Evolutionary conservation across 495 filamentous ascomycete genomes (phyloP), one percentile per base, ranked within the genome.

Genomic region (Pyronema domesticum): DNA sequence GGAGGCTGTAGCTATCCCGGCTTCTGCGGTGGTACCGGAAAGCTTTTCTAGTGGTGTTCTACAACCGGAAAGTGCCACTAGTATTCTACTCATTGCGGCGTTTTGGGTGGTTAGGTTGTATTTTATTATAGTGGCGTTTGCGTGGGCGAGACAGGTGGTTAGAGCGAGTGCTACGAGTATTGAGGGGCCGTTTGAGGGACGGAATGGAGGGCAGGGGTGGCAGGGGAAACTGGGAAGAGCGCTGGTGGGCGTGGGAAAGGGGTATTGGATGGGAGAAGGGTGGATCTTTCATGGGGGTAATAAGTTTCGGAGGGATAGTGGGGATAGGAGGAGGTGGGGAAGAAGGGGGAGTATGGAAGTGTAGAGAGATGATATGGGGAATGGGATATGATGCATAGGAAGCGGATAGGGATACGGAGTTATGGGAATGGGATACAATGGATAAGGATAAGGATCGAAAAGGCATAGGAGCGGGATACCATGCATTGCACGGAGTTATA

Each of bases 91-190:
- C 47, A 82, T 93, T 56, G 73, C 74, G 6, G 60, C 74, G 7
- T 73, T 95, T 36, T 91, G 83, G 76, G 66, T 75, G 1, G 64
- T 94, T 10, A 73, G 88, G 19, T 55, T 81, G 10, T 95, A 94
- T 67, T 85, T 87, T 58, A 74, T 81, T 45, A 71, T 94, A 19
- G 74, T 94, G 42, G 76, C 93, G 65, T 76, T 89, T 61, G 79
- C 85, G 14, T 88, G 81, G 64, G 86, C 88, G 10, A 76, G 86
- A 48, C 72, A 77, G 54, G 76, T 83, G 9, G 68, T 95, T 45
- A 76, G 83, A 42, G 76, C 80, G 19, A 81, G 86, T 56, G 82
- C 85, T 0, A 94, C 94, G 64, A 77, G 75, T 0, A 68, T 71
- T 18, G 80, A 76, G 45, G 74, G 74, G 23, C 77, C 79, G 11